These are phyloP conservation scores for Rubus parviflorus DNA, from an alignment of 306 rosid genomes.

Conservation along the genomic window DNA sequence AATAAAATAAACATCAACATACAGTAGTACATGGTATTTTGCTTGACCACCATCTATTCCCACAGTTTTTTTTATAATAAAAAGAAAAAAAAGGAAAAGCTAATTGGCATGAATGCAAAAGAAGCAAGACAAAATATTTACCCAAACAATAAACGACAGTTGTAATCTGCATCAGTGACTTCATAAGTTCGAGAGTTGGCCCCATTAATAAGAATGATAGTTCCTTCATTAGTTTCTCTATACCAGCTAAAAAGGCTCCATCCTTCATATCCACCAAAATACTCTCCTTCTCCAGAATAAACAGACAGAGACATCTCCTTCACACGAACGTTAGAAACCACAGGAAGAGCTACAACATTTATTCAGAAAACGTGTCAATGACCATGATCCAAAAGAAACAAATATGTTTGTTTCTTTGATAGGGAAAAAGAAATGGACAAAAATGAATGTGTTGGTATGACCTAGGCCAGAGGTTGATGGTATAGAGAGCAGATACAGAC, in stretches of 20 bases:
- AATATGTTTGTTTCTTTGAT: background rate
- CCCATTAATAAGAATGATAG: constrained; percentile 58
- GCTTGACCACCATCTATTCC: background rate
- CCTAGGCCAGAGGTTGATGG: constrained; percentile 1
- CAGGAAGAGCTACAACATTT: constrained; percentile 76
- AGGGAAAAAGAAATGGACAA: constrained; percentile 4
- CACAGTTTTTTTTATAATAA: background rate
- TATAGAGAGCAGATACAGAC: background rate
- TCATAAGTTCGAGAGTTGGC: constrained; percentile 62
- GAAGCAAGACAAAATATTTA: constrained; percentile 30
- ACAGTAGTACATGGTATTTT: no score
- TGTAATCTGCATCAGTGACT: constrained; percentile 82
- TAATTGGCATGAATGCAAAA: background rate
- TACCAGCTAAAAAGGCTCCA: constrained; percentile 87
- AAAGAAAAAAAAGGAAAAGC: background rate
- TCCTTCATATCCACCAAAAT: constrained; percentile 97
- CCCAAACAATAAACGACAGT: constrained; percentile 82
- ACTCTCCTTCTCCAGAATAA: constrained; percentile 89
- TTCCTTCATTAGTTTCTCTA: constrained; percentile 78
- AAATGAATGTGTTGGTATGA: constrained; percentile 7
- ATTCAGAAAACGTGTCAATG: constrained; percentile 14
- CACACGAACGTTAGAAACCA: constrained; percentile 61
- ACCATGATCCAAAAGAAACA: constrained; percentile 18
- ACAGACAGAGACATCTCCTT: constrained; percentile 65
- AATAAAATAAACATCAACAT: no score